Base-by-base conservation (phyloP, 495 filamentous ascomycete species). In the Hypoxylon fragiforme region DNA sequence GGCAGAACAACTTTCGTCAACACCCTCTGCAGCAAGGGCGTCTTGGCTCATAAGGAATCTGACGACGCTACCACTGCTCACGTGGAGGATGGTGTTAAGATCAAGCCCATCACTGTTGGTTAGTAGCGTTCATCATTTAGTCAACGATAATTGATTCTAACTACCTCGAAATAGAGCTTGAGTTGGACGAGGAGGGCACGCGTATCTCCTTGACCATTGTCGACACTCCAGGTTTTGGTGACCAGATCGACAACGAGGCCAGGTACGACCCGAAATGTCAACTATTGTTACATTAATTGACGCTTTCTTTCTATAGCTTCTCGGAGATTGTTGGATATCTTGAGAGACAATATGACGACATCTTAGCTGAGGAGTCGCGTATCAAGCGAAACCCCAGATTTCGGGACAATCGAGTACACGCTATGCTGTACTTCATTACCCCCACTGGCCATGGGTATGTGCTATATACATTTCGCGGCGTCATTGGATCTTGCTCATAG, bases 321-420 rank as follows among this genome's bases (percentile, higher is more conserved):
- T 85, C 86, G 42, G 94, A 97, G 74, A 98, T 98, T 68, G 90
- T 95, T 40, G 94, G 91, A 57, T 97, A 95, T 73, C 87, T 98
- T 46, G 94, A 98, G 78, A 84, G 92, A 73, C 92, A 97, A 84
- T 97, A 97, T 76, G 94, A 98, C 76, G 91, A 97, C 67, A 97
- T 98, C 76, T 82, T 98, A 46, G 94, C 94, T 31, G 92, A 96
- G 78, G 94, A 98, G 77, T 97, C 94, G 62, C 91, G 94, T 80
- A 98, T 98, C 79, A 98, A 98, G 87, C 94, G 94, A 88, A 98
- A 98, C 77, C 95, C 94, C 50, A 85, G 94, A 66, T 98, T 98
- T 84, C 86, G 95, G 67, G 94, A 98, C 75, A 97, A 98, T 76
- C 90, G 94, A 76, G 91, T 98, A 30, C 94, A 98, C 67, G 94